These are phyloP conservation scores for Zymoseptoria passerinii DNA, from an alignment of 2,329 filamentous ascomycete genomes.

Conservation along the genomic window DNA sequence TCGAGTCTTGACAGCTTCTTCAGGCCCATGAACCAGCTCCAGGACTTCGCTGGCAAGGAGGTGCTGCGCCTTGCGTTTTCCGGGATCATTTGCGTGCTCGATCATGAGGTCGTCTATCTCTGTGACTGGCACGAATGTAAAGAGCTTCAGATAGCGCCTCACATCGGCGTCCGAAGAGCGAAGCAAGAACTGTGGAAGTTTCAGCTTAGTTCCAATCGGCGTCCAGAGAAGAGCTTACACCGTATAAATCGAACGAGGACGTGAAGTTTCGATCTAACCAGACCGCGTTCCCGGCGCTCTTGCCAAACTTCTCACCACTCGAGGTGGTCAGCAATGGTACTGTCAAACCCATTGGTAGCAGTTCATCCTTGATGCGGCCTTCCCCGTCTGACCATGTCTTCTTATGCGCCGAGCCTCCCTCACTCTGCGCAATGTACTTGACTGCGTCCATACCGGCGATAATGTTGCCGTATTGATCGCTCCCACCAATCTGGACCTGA, in stretches of 20 bases:
- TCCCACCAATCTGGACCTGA: slow-evolving; percentile 85
- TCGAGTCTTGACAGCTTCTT: slow-evolving; percentile 56
- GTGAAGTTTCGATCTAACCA: slow-evolving; percentile 85
- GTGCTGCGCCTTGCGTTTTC: slow-evolving; percentile 72
- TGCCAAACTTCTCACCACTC: slow-evolving; percentile 84
- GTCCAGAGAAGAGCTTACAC: slow-evolving; percentile 35
- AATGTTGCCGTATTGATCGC: slow-evolving; percentile 96
- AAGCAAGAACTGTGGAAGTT: slow-evolving; percentile 62
- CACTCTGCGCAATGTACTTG: slow-evolving; percentile 58
- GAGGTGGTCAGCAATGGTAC: slow-evolving; percentile 82
- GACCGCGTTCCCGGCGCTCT: slow-evolving; percentile 85
- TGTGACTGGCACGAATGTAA: slow-evolving; percentile 73
- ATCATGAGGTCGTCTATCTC: slow-evolving; percentile 62
- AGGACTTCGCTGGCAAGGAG: slow-evolving; percentile 74
- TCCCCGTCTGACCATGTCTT: slow-evolving; percentile 17
- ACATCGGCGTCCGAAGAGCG: slow-evolving; percentile 74
- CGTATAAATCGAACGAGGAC: slow-evolving; percentile 75
- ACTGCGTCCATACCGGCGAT: slow-evolving; percentile 79
- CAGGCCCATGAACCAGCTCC: slow-evolving; percentile 64
- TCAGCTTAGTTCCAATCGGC: slow-evolving; percentile 1
- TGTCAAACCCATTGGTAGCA: slow-evolving; percentile 70
- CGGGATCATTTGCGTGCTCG: slow-evolving; percentile 58
- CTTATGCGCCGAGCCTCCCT: slow-evolving; percentile 5
- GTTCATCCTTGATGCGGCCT: slow-evolving; percentile 34
- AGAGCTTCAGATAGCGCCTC: slow-evolving; percentile 72